phyloP scores from a whole-genome alignment of 331 rosid genomes.

The Prunus yedoensis region DNA sequence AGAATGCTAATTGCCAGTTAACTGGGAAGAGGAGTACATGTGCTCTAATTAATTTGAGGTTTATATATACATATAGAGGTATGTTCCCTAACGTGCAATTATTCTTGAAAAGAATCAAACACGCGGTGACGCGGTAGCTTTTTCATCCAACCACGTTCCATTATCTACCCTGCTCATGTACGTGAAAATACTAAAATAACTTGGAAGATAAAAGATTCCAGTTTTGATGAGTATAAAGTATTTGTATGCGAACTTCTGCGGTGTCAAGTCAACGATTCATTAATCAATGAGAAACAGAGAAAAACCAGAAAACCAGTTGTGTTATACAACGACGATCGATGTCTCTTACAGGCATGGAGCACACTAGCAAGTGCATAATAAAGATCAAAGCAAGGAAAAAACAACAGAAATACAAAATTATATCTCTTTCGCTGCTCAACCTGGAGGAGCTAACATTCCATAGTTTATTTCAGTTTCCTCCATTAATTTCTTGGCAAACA shows the following conservation, averaged over 20 bases:
- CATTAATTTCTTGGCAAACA: slow-evolving; percentile 5
- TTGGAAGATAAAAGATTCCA: neutral
- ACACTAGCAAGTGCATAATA: slow-evolving; percentile 3
- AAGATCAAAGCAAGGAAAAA: neutral
- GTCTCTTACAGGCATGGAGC: slow-evolving; percentile 2
- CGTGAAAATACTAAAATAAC: neutral
- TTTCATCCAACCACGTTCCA: slow-evolving; percentile 6
- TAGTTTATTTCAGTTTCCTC: slow-evolving; percentile 15
- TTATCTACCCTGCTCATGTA: neutral
- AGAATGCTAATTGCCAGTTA: neutral
- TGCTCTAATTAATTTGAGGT: too few relatives aligned
- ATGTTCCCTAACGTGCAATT: neutral
- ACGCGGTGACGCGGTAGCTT: neutral
- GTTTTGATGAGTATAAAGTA: neutral
- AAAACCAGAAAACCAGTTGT: too few relatives aligned
- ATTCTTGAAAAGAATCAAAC: neutral
- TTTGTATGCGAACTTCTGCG: neutral
- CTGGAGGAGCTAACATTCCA: neutral
- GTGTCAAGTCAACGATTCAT: neutral
- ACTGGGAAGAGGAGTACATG: neutral
- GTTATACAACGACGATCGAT: neutral
- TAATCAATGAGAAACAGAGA: neutral
- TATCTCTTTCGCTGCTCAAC: too few relatives aligned
- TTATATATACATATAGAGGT: neutral
- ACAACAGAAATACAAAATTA: neutral